Evolutionary conservation across 2,329 filamentous ascomycete genomes (phyloP).

Genomic region (Colletotrichum horii): DNA sequence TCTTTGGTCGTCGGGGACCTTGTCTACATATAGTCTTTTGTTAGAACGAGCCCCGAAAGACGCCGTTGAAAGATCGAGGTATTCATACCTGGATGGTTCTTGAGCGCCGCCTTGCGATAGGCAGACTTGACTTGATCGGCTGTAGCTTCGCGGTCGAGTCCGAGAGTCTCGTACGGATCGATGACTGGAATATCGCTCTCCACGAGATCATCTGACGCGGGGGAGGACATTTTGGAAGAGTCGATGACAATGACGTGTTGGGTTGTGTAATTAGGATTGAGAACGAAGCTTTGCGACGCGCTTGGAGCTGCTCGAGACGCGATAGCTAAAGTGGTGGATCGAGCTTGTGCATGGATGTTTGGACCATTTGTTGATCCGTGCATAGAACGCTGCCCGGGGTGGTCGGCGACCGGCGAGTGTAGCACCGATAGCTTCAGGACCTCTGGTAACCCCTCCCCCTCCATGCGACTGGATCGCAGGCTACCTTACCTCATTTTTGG

Average conservation of each 20-base stretch:
- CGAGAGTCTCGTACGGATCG: slow-evolving; percentile 82
- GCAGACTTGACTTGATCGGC: slow-evolving; percentile 84
- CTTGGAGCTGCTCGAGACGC: slow-evolving; percentile 8
- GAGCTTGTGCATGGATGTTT: neutral
- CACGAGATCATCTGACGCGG: slow-evolving; percentile 54
- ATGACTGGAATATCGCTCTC: slow-evolving; percentile 66
- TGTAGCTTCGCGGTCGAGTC: slow-evolving; percentile 72
- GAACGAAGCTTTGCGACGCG: slow-evolving; percentile 10
- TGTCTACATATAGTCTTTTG: slow-evolving; percentile 60
- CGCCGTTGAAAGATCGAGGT: neutral
- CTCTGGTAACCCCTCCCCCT: neutral
- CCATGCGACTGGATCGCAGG: neutral
- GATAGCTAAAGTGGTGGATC: slow-evolving; percentile 19
- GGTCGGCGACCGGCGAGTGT: neutral
- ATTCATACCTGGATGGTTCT: slow-evolving; percentile 78
- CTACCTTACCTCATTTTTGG: neutral
- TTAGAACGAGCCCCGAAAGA: neutral
- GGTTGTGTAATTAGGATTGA: neutral
- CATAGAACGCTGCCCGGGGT: neutral
- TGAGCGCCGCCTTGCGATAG: slow-evolving; percentile 89
- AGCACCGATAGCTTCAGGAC: neutral
- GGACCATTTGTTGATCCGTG: neutral
- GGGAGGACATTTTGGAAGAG: slow-evolving; percentile 14
- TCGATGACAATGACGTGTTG: neutral
- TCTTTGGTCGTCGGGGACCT: slow-evolving; percentile 72